phyloP scores from a whole-genome alignment of 805 yeast species.

The Saccharomycopsis capsularis region DNA sequence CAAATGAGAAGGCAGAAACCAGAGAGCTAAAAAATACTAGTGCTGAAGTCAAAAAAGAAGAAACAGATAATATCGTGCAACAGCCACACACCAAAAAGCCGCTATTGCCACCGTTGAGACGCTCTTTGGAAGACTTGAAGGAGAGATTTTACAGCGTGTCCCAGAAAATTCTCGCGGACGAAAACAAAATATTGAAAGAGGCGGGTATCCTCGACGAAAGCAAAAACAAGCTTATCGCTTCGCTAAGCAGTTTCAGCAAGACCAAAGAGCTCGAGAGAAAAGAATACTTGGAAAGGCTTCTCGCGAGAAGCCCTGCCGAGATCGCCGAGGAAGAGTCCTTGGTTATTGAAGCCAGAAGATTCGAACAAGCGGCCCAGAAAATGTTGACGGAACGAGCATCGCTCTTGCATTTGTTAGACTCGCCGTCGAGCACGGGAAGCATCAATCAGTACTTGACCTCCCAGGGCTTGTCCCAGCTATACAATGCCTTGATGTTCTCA shows the following conservation, averaged over 20 bases:
- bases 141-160: conserved; percentile 72
- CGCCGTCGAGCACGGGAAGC: conserved; percentile 68
- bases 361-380: conserved; percentile 87
- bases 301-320: conserved; percentile 88
- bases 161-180: conserved; percentile 42
- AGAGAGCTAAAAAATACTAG: conserved; percentile 2
- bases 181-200: conserved; percentile 25
- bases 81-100: conserved; percentile 3
- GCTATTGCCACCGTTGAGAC: too few species aligned
- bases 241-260: conserved; percentile 61
- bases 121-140: conserved; percentile 74
- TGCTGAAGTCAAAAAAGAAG: conserved; percentile 10
- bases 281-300: conserved; percentile 64
- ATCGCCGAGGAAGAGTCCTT: conserved; percentile 96
- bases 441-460: conserved; percentile 74
- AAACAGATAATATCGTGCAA: not conserved
- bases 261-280: conserved; percentile 74
- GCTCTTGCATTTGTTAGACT: conserved; percentile 69
- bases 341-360: conserved; percentile 85
- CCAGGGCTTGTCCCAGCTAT: conserved; percentile 83
- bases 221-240: conserved; percentile 48
- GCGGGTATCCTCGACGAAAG: conserved; percentile 30
- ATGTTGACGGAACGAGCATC: conserved; percentile 78
- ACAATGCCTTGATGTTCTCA: conserved; percentile 65
- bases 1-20: not conserved